Base-by-base conservation (phyloP, 108 stramenopile genomes). In the Nitzschia inconspicua region DNA sequence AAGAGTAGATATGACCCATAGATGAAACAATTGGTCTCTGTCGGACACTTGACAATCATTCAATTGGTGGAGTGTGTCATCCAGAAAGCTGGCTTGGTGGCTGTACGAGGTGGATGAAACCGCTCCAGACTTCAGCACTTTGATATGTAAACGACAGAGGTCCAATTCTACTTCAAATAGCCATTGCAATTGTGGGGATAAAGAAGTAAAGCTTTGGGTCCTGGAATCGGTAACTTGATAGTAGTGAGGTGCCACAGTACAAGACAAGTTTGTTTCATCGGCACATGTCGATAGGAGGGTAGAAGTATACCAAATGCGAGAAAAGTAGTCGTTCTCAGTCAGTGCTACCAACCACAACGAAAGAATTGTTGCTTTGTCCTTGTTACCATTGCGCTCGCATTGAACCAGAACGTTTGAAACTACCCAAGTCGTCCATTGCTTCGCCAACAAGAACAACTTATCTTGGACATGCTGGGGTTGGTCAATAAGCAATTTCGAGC, bases 1-100 rank as follows among this genome's bases (percentile, higher is more conserved):
- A 4, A 16, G 34, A 22, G 36, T 50, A 7, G 48, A 50, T 50
- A 50, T 10, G 29, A 50, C 48, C 48, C 48, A 50, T 11, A 36
- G 13, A n/a, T 11, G 34, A 56, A 56, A 56, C 25, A 48, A 32
- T 1, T 27, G n/a, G 13, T 47, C 31, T 5, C 18, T 48, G 11
- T 47, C 26, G 27, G 47, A 16, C 27, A 30, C 44, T 6, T 22
- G 23, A 46, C 44, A 46, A 10, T 22, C 44, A 51, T 22, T 51
- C 50, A 14, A 22, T 8, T n/a, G n/a, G n/a, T n/a, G n/a, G n/a
- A n/a, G n/a, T n/a, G n/a, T n/a, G n/a, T n/a, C n/a, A n/a, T n/a
- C n/a, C n/a, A n/a, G n/a, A n/a, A n/a, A n/a, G n/a, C n/a, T n/a
- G n/a, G n/a, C n/a, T n/a, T n/a, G n/a, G n/a, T n/a, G n/a, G n/a